Evolutionary conservation across 257 asterid species (phyloP).

Genomic region (Orobanche coerulescens): DNA sequence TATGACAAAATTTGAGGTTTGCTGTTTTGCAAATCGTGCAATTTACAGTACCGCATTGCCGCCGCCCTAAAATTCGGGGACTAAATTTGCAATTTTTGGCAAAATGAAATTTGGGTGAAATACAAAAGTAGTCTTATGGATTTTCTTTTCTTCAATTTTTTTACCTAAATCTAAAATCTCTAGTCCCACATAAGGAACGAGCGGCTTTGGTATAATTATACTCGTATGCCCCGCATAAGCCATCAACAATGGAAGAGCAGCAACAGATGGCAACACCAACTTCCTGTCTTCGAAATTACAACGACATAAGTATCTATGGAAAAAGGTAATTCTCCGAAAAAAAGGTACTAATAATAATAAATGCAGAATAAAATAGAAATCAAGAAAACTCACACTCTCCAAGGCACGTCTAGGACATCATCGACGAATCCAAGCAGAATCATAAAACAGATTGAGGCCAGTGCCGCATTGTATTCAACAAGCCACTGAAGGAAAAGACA

Average conservation of each 20-base stretch:
- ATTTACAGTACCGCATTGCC: too few relatives aligned
- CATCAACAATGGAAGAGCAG: slow-evolving; percentile 72
- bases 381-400: slow-evolving; percentile 72
- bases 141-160: too few relatives aligned
- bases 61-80: too few relatives aligned
- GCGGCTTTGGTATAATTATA: slow-evolving; percentile 66
- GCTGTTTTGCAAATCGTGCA: too few relatives aligned
- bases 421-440: slow-evolving; percentile 90
- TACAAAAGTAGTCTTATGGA: too few relatives aligned
- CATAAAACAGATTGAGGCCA: slow-evolving; percentile 94
- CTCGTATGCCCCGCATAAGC: slow-evolving; percentile 80
- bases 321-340: neutral
- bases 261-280: slow-evolving; percentile 57
- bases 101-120: too few relatives aligned
- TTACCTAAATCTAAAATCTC: slow-evolving; percentile 56
- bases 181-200: slow-evolving; percentile 46
- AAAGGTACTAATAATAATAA: neutral
- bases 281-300: slow-evolving; percentile 42
- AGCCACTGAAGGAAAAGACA: slow-evolving; percentile 53
- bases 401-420: slow-evolving; percentile 95
- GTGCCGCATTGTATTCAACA: slow-evolving; percentile 95
- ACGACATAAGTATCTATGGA: too few relatives aligned
- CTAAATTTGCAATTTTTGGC: too few relatives aligned
- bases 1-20: too few relatives aligned
- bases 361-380: slow-evolving; percentile 4